Conservation (phyloP, 73 alveolate genomes). For the Urostyla sp. region DNA sequence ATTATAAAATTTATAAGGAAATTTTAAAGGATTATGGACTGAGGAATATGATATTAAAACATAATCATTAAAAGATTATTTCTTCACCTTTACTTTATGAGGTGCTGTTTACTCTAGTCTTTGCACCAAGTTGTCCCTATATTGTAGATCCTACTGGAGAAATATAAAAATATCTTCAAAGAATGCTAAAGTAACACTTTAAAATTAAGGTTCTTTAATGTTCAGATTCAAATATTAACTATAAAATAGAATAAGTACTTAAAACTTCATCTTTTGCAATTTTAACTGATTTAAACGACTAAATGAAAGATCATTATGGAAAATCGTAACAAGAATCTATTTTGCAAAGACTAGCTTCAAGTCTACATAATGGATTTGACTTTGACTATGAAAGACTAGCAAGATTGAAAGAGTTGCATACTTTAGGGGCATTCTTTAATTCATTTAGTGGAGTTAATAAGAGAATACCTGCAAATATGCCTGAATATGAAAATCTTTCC, state of each 20-base stretch:
- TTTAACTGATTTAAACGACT: conserved; percentile 50
- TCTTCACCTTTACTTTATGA: conserved; percentile 22
- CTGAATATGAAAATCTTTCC: conserved; percentile 40
- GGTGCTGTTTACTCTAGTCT: conserved; percentile 50
- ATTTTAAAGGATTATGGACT: conserved; percentile 65
- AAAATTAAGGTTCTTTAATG: conserved; percentile 33
- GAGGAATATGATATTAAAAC: neutral
- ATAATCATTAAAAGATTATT: conserved; percentile 8
- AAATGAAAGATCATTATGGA: conserved; percentile 25
- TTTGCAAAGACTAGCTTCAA: conserved; percentile 35
- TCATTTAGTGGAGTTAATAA: conserved; percentile 27
- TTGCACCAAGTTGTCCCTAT: conserved; percentile 63
- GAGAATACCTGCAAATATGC: conserved; percentile 29
- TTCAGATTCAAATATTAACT: conserved; percentile 18
- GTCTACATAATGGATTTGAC: conserved; percentile 58
- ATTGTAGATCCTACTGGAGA: conserved; percentile 65
- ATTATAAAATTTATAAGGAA: conserved; percentile 46
- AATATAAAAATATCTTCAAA: conserved; percentile 11
- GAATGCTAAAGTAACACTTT: neutral
- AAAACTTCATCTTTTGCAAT: conserved; percentile 33
- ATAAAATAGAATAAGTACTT: conserved; percentile 20
- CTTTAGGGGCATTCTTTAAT: conserved; percentile 10
- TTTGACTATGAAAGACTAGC: conserved; percentile 32
- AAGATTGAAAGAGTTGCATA: conserved; percentile 5
- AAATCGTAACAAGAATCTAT: conserved; percentile 15